Base-by-base conservation (phyloP, 371 early-diverging fungal species). In the Basidiobolus heterosporus region DNA sequence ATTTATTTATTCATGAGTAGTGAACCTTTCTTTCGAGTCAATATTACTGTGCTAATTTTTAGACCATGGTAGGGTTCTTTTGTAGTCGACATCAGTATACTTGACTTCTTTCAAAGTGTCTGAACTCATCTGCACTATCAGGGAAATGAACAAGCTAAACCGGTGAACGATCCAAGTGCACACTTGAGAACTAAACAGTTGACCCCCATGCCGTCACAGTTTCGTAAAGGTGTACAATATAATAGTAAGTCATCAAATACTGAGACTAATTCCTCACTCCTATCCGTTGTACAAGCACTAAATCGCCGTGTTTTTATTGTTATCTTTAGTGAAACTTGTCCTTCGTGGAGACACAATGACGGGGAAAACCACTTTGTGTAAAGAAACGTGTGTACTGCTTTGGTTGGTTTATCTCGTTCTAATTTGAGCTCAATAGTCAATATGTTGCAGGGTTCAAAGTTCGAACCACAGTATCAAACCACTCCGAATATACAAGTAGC, bases 401-500 rank as follows among this genome's bases (percentile, higher is more conserved):
- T 15, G 15, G 16, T 40, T 45, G 23, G 41, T 18, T 19, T 20
- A 45, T 22, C 8, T 3, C 21, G 14, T 36, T 38, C 1, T 14
- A 3, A 18, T 41, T 39, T 3, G 2, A 15, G 20, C 21, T n/a
- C 13, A 20, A 11, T 53, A 78, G 78, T 78, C 40, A 59, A 70
- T 44, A 60, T 75, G 7, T 53, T 78, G 14, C 78, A 78, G 46
- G 78, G 78, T 7, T 46, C 42, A 23, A 64, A 68, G 9, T 78
- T 70, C 52, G 60, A 56, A 17, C 58, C 55, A 18, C 52, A 60
- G 0, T 78, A 78, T 50, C 48, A 38, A 23, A 61, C 76, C 14
- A 78, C 78, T 19, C 67, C 69, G 4, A 67, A 78, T 53, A 78
- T 78, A 44, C 68, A 78, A 52, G 78, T 78, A 1, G 69, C 70